A percentile compares a stretch with the other conserved stretches of the same genome.
Evolutionary conservation across 441 rosid species (phyloP).

Genomic region (Gossypium aridum): DNA sequence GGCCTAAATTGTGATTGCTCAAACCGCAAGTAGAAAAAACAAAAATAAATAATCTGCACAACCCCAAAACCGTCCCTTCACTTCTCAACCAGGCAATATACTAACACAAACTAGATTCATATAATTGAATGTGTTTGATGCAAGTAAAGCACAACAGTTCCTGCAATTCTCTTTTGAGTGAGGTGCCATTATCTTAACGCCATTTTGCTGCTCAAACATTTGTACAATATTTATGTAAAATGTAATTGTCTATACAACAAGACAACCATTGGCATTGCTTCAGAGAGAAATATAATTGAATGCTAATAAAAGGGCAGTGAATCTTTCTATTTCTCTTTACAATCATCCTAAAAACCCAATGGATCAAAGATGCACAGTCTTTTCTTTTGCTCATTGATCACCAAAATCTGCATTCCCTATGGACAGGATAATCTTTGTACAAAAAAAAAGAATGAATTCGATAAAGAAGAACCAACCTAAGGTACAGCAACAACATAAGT

Average conservation of each 20-base stretch:
- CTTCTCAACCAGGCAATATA: background rate
- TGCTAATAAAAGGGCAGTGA: background rate
- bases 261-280: background rate
- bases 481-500: background rate
- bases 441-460: background rate
- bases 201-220: background rate
- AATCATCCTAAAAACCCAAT: background rate
- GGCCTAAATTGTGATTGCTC: no score
- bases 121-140: background rate
- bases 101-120: background rate
- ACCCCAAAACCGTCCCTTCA: background rate
- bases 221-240: background rate
- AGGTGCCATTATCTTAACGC: background rate
- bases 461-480: background rate
- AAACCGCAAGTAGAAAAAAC: no score
- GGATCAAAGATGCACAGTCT: background rate
- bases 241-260: background rate
- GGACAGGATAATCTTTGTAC: background rate
- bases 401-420: background rate
- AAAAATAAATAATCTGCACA: background rate
- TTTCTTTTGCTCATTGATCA: background rate
- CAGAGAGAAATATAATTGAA: background rate
- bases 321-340: background rate
- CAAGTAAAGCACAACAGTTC: background rate
- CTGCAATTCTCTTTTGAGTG: background rate